Base-by-base conservation (phyloP, 2,329 filamentous ascomycete species). In the Apiospora hydei region DNA sequence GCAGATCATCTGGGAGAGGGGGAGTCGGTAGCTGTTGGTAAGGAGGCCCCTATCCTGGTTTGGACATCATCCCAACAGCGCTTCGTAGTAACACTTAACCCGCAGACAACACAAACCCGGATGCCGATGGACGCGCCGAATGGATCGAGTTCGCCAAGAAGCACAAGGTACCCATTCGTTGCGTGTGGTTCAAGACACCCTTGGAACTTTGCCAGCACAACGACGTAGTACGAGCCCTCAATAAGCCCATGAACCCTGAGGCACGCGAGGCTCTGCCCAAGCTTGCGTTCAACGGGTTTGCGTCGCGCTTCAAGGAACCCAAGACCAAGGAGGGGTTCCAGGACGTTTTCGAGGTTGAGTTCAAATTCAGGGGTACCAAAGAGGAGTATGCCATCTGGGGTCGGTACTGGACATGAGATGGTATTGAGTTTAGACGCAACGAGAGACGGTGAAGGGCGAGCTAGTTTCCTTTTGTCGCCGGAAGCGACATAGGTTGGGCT, bases 61-160 rank as follows among this genome's bases (percentile, higher is more conserved):
- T 21, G 26, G 16, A 51, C 13, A 14, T 18, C 14, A 30, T 18
- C 7, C 30, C n/a, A n/a, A 26, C 30, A 14, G 67, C 38, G 77
- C 53, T 18, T n/a, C 41, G 41, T 38, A 74, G 24, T 68, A 47
- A 68, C 41, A 44, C 14, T 26, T 21, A 3, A 24, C 13, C 24
- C 66, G 57, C 57, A 96, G 96, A 99, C 82, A 98, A 98, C 81
- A 98, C 96, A n/a, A 99, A 99, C 80, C 90, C 95, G 43, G 93
- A 97, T 82, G 81, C 86, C 14, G 92, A 94, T 70, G 94, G 92
- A 34, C 89, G 96, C 75, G 87, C 88, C n/a, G 84, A 93, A 73
- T 98, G 96, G 96, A 83, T 94, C 44, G 85, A 89, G 38, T 83
- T 98, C 43, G 95, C 95, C 24, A 88, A 87, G 75, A 92, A 92